Percentiles rank a stretch among this genome's conserved stretches.
Conservation (phyloP, 441 rosid genomes). For the Flueggea neowawraea region DNA sequence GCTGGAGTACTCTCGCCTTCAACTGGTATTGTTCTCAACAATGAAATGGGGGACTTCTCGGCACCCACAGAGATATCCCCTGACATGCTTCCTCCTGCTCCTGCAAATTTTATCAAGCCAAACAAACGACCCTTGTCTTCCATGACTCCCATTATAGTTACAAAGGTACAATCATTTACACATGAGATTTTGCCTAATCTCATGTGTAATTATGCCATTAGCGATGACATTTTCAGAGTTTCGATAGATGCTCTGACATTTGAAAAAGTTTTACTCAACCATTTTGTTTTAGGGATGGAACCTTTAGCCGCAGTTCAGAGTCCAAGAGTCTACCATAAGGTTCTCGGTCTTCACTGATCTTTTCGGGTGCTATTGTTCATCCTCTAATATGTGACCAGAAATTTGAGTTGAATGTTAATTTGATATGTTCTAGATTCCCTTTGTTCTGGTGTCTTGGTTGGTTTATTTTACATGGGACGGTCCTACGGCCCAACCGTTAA, state of each 20-base stretch:
- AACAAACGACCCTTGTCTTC: constrained; percentile 93
- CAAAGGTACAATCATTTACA: constrained; percentile 45
- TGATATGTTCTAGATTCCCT: too few relatives aligned
- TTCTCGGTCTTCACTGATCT: constrained; percentile 4
- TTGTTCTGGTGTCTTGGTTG: too few relatives aligned
- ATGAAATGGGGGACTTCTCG: constrained; percentile 95
- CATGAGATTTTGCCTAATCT: not conserved
- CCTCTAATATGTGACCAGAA: not conserved
- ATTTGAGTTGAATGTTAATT: not conserved
- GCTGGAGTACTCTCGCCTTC: constrained; percentile 70
- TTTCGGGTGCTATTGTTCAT: not conserved
- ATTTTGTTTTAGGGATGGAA: constrained; percentile 68
- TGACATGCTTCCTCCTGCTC: constrained; percentile 86
- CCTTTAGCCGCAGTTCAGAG: constrained; percentile 73
- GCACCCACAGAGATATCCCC: constrained; percentile 62
- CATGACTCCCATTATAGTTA: constrained; percentile 83
- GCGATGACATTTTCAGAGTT: not conserved
- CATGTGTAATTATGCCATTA: not conserved
- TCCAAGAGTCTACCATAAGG: constrained; percentile 83
- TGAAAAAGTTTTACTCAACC: constrained; percentile 77
- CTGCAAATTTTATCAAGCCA: constrained; percentile 71
- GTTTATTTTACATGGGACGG: too few relatives aligned
- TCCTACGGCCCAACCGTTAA: too few relatives aligned
- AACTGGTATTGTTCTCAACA: constrained; percentile 72
- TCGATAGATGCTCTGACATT: not conserved